phyloP scores from a whole-genome alignment of 257 asterid species.

The Penstemon eatonii region DNA sequence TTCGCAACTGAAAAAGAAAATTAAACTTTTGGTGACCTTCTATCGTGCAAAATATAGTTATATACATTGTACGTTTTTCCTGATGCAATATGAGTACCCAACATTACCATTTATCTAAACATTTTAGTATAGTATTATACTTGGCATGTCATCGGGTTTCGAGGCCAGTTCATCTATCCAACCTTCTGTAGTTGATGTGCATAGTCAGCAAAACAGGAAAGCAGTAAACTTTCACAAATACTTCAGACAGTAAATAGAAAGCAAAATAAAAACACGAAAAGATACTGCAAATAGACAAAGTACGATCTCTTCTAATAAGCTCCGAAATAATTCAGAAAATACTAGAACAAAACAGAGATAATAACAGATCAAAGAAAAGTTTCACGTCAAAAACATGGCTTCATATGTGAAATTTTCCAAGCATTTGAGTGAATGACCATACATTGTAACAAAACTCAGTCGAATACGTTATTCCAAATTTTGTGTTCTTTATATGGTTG shows the following conservation, averaged over 20 bases:
- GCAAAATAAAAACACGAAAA: no score
- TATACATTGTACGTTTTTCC: background rate
- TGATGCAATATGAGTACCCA: background rate
- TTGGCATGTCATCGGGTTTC: background rate
- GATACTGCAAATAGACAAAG: background rate
- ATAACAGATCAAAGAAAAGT: background rate
- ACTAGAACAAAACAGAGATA: constrained; percentile 2
- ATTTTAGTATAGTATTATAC: background rate
- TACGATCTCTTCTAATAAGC: background rate
- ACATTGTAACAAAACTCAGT: background rate
- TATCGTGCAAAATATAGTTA: background rate
- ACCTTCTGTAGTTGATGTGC: background rate
- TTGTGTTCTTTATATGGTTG: background rate
- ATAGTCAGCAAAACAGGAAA: no score
- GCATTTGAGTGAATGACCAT: background rate
- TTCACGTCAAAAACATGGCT: background rate
- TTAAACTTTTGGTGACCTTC: background rate
- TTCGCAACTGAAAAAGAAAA: background rate
- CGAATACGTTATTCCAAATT: background rate
- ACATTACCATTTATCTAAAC: background rate
- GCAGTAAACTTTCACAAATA: no score
- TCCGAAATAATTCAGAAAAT: background rate
- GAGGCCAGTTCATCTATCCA: background rate
- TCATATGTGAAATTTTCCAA: background rate
- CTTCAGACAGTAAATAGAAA: no score